Evolutionary conservation across 2,329 filamentous ascomycete species (phyloP).

Genomic region (Xylogone sp.): DNA sequence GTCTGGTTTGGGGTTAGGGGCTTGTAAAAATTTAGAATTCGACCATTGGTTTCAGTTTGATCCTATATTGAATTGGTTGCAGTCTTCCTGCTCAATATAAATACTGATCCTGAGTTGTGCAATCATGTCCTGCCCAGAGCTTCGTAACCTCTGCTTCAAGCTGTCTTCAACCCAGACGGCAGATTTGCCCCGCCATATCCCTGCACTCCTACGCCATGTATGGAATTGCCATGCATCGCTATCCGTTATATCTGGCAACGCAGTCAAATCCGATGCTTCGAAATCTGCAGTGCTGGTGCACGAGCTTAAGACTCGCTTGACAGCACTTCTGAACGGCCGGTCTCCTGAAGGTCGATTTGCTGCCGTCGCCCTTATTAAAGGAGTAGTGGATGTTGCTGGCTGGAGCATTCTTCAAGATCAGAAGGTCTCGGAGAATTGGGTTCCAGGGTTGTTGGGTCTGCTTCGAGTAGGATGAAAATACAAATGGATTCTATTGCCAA

Average conservation of each 20-base stretch:
- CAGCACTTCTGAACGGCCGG: slow-evolving; percentile 73
- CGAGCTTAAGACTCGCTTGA: slow-evolving; percentile 76
- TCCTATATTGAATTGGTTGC: not conserved
- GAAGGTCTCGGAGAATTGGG: slow-evolving; percentile 63
- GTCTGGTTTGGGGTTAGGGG: not conserved
- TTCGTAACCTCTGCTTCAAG: slow-evolving; percentile 63
- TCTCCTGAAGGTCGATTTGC: slow-evolving; percentile 72
- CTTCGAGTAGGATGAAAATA: slow-evolving; percentile 51
- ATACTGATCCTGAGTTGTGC: not conserved
- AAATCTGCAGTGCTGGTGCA: slow-evolving; percentile 71
- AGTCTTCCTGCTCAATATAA: not conserved
- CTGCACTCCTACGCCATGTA: slow-evolving; percentile 61
- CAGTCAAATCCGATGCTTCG: slow-evolving; percentile 55
- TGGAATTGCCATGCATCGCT: slow-evolving; percentile 56
- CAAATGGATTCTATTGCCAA: not conserved
- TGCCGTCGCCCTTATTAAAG: slow-evolving; percentile 75
- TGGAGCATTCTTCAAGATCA: slow-evolving; percentile 71
- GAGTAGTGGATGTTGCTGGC: slow-evolving; percentile 75
- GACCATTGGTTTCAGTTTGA: not conserved
- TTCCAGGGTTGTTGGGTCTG: slow-evolving; percentile 69
- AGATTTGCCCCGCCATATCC: slow-evolving; percentile 70
- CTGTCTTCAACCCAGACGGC: slow-evolving; percentile 68
- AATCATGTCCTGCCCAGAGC: slow-evolving; percentile 46
- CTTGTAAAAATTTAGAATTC: not conserved
- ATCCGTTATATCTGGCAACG: slow-evolving; percentile 57